Evolutionary conservation across 2,329 filamentous ascomycete genomes (phyloP), one percentile per base, ranked within the genome.

Genomic region (Aschersonia sp.): DNA sequence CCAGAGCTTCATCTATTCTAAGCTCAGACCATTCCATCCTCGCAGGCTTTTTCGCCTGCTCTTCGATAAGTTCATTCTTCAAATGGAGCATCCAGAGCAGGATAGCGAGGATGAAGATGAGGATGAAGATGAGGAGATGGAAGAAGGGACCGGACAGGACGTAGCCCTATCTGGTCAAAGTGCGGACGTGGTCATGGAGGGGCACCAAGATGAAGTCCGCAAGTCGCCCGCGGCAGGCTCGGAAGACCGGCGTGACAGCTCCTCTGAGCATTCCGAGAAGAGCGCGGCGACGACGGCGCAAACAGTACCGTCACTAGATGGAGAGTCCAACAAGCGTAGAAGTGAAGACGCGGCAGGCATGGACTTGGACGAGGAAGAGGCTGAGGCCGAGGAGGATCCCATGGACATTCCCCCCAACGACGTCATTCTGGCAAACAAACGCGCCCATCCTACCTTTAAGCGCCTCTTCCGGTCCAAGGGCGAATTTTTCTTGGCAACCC

Each of bases 1-100:
- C 9, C 74, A 77, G 38, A 86, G 78, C 57, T 85, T 85, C 53
- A 78, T 87, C 9, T 87, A 87, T 58, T 68, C 71, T 1, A 74
- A 77, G 0, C 68, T 75, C 5, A 66, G 74, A 1, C 78, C 78
- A 0, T 74, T 76, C 47, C 69, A 75, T 41, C 73, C 73, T 0
- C 59, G 59, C 2, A 58, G 71, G 0, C 62, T 76, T 0, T 75
- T 66, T 62, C 58, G 61, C 0, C 56, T 71, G 28, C 51, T 75
- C 1, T 65, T 70, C 32, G 65, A 74, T 51, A 73, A 73, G 52
- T 75, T 75, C 32, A 71, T 74, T 40, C 59, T 75, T 5, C 71
- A 75, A 45, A 61, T 70, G 40, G 70, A 72, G 52, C 61, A 70
- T 12, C 57, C 58, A 0, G 64, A 66, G 1, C 61, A 65, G 0